Evolutionary conservation across 2,329 filamentous ascomycete genomes (phyloP).

Genomic region (Bipolaris gigantea): DNA sequence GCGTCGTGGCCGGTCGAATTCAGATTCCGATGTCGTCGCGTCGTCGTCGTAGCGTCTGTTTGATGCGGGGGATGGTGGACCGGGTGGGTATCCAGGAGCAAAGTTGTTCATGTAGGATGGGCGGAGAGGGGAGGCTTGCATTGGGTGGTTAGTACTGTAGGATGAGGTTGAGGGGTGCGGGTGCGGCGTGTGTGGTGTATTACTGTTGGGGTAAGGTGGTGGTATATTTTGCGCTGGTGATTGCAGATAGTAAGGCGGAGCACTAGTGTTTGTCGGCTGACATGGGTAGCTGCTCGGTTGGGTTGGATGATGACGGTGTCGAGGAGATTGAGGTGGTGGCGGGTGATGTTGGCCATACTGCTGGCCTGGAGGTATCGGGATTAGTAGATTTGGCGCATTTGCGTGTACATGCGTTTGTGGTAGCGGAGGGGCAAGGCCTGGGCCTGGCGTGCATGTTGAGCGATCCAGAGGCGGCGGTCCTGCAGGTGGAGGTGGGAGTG

Average conservation of each 20-base stretch:
- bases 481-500: slow-evolving; percentile 15
- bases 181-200: slow-evolving; percentile 8
- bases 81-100: background rate
- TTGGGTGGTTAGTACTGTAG: background rate
- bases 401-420: slow-evolving; percentile 13
- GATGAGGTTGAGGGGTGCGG: background rate
- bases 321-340: slow-evolving; percentile 9
- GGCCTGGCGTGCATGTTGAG: slow-evolving; percentile 30
- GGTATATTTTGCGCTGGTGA: background rate
- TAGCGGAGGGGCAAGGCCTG: slow-evolving; percentile 13
- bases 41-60: slow-evolving; percentile 21
- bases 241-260: slow-evolving; percentile 1
- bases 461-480: slow-evolving; percentile 32
- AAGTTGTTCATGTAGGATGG: slow-evolving; percentile 12
- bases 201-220: background rate
- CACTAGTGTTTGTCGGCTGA: background rate
- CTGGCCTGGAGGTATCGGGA: slow-evolving; percentile 12
- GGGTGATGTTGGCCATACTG: slow-evolving; percentile 6
- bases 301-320: slow-evolving; percentile 1
- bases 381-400: slow-evolving; percentile 19
- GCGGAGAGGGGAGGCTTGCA: slow-evolving; percentile 23
- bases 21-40: slow-evolving; percentile 31
- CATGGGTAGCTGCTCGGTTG: slow-evolving; percentile 3
- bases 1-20: slow-evolving; percentile 18
- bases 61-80: background rate